Evolutionary conservation across 345 rosid genomes (phyloP), one percentile per base, ranked within the genome.

Genomic region (Dipteronia dyeriana): DNA sequence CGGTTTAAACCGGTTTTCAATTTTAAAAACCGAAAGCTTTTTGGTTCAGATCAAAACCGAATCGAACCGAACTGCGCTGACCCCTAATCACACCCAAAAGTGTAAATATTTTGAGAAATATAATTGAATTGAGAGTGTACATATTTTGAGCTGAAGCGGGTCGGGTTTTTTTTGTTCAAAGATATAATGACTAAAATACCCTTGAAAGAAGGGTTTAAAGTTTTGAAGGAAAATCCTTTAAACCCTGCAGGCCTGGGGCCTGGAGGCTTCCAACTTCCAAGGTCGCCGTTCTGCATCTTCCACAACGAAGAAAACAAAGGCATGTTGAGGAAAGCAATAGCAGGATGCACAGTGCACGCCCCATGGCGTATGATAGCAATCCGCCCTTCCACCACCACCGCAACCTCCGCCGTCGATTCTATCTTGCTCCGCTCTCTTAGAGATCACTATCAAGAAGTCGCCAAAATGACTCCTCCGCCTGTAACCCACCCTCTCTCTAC

Each of bases 381-480:
- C 64, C 82, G 86, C 38, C 38, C 38, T 38, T 79, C 83, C n/a
- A 34, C 81, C 3, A 26, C 84, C 39, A 74, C 71, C 9, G 78
- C 76, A 68, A 81, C 92, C 38, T 79, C 93, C 34, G 93, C 91
- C 67, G 90, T 95, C 7, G 85, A 90, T 77, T 90, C 94, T 51
- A 83, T 93, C 79, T 76, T 95, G 75, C 94, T 93, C 57, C 98
- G 98, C 66, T 91, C 97, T 73, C 95, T 95, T 79, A 93, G 87
- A 84, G 97, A 95, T n/a, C 98, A 95, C 89, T 91, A 90, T 82
- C 84, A 85, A 2, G 94, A 95, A 85, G 91, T 88, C 79, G 87
- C 94, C 81, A 91, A 86, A 80, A 91, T 91, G 99, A 90, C 87
- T 41, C 97, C 97, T 85, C 99, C 99, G 70, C 99, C 98, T 14